Conservation (phyloP, 1,284 basidiomycete genomes). For the Fistulina hepatica region DNA sequence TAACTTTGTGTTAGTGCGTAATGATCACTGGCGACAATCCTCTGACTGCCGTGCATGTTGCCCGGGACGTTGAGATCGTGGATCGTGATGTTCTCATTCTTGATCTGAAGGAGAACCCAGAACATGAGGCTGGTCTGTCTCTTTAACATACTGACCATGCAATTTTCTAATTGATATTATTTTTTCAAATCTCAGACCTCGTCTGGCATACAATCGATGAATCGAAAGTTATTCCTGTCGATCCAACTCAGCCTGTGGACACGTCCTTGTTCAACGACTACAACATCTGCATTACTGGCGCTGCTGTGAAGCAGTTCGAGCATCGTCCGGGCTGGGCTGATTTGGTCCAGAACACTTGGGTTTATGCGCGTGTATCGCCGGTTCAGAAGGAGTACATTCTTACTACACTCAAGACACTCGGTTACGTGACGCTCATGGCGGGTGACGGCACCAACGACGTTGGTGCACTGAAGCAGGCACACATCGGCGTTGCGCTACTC, state of each 20-base stretch:
- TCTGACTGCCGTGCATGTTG: constrained; percentile 88
- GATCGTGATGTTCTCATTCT: constrained; percentile 88
- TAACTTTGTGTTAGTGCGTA: constrained; percentile 51
- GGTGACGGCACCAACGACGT: constrained; percentile 97
- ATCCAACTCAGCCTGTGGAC: constrained; percentile 72
- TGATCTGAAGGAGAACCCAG: constrained; percentile 75
- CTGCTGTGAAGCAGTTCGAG: constrained; percentile 80
- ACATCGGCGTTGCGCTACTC: constrained; percentile 87
- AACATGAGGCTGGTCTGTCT: constrained; percentile 50
- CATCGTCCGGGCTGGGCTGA: constrained; percentile 52
- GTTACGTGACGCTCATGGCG: constrained; percentile 90
- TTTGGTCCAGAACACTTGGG: constrained; percentile 89
- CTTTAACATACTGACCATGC: neutral
- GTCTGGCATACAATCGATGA: constrained; percentile 92
- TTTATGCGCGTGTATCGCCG: constrained; percentile 95
- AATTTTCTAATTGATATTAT: constrained; percentile 1
- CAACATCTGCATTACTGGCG: constrained; percentile 91
- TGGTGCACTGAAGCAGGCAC: constrained; percentile 91
- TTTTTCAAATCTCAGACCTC: constrained; percentile 57
- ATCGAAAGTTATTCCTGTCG: constrained; percentile 71
- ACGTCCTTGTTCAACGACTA: constrained; percentile 67
- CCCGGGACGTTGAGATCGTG: constrained; percentile 89
- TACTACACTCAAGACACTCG: constrained; percentile 76
- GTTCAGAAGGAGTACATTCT: constrained; percentile 90
- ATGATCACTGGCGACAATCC: constrained; percentile 99